A percentile compares a stretch with the other conserved stretches of the same genome.
These are phyloP conservation scores for Laburnicola sp. DNA, from an alignment of 2,329 filamentous ascomycete species.

Conservation along the genomic window DNA sequence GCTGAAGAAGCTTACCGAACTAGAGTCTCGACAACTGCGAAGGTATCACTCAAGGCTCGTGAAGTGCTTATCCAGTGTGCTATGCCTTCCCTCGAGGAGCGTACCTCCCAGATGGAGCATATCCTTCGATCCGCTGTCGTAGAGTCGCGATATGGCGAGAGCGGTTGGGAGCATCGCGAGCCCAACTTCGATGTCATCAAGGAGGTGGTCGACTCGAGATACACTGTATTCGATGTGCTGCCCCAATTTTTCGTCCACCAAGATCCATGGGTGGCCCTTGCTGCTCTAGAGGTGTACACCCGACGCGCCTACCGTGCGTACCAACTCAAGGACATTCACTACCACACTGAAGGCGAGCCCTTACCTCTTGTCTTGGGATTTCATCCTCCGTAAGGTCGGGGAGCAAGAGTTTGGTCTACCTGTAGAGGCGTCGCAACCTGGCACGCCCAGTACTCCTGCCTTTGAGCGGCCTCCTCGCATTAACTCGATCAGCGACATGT, in stretches of 20 bases:
- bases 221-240: slow-evolving; percentile 95
- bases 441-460: slow-evolving; percentile 68
- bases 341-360: slow-evolving; percentile 77
- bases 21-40: slow-evolving; percentile 86
- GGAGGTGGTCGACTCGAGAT: slow-evolving; percentile 98
- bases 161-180: slow-evolving; percentile 93
- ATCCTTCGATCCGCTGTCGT: slow-evolving; percentile 94
- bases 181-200: slow-evolving; percentile 89
- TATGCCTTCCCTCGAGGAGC: slow-evolving; percentile 92
- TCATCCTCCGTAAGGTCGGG: slow-evolving; percentile 88
- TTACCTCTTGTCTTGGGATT: slow-evolving; percentile 91
- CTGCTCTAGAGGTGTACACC: slow-evolving; percentile 93
- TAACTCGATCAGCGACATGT: slow-evolving; percentile 95
- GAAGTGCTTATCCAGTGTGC: slow-evolving; percentile 98
- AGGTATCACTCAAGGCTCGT: slow-evolving; percentile 95
- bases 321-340: slow-evolving; percentile 84
- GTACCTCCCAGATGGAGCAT: slow-evolving; percentile 95
- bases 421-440: slow-evolving; percentile 76
- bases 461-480: slow-evolving; percentile 71
- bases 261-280: slow-evolving; percentile 91
- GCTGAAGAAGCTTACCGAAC: slow-evolving; percentile 83
- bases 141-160: slow-evolving; percentile 96
- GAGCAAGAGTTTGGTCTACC: slow-evolving; percentile 87
- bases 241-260: slow-evolving; percentile 93
- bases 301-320: slow-evolving; percentile 97